Conservation (phyloP, 1,139 yeast genomes). For the Blastobotrys raffinosifermentans region DNA sequence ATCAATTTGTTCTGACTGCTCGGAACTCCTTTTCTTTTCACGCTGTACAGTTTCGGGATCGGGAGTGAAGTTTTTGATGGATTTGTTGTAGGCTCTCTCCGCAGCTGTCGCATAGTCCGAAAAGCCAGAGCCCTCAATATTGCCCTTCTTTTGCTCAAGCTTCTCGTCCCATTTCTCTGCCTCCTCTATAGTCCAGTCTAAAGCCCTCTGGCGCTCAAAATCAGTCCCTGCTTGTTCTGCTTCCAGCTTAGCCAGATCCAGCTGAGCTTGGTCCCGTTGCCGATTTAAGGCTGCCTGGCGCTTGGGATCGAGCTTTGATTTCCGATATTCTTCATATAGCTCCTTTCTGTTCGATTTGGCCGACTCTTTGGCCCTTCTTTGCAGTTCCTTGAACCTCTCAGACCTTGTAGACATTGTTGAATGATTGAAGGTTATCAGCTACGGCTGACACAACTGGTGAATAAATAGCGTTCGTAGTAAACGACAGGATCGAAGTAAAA, state of each 20-base stretch:
- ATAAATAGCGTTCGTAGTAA: neutral
- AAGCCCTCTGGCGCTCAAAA: conserved; percentile 40
- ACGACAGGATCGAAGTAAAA: neutral
- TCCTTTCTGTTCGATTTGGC: conserved; percentile 38
- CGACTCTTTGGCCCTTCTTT: conserved; percentile 25
- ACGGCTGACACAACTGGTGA: no score
- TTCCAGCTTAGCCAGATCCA: conserved; percentile 39
- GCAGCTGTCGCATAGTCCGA: conserved; percentile 50
- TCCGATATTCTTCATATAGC: conserved; percentile 37
- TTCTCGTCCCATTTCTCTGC: conserved; percentile 59
- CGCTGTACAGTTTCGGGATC: conserved; percentile 42
- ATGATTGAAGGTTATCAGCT: no score
- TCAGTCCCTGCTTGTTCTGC: conserved; percentile 38
- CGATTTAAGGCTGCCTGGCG: conserved; percentile 31
- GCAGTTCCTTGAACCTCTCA: conserved; percentile 18
- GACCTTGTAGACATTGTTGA: conserved; percentile 2
- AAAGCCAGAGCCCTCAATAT: conserved; percentile 13
- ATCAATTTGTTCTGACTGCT: conserved; percentile 8
- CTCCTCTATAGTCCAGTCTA: conserved; percentile 65
- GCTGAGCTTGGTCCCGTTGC: conserved; percentile 33
- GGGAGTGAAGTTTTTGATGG: conserved; percentile 36
- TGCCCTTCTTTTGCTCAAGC: conserved; percentile 26
- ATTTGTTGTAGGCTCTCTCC: conserved; percentile 48
- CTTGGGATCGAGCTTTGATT: conserved; percentile 32
- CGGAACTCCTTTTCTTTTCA: conserved; percentile 28